Evolutionary conservation across 2,329 filamentous ascomycete genomes (phyloP), one percentile per base, ranked within the genome.

Genomic region (Fusarium coffeatum): DNA sequence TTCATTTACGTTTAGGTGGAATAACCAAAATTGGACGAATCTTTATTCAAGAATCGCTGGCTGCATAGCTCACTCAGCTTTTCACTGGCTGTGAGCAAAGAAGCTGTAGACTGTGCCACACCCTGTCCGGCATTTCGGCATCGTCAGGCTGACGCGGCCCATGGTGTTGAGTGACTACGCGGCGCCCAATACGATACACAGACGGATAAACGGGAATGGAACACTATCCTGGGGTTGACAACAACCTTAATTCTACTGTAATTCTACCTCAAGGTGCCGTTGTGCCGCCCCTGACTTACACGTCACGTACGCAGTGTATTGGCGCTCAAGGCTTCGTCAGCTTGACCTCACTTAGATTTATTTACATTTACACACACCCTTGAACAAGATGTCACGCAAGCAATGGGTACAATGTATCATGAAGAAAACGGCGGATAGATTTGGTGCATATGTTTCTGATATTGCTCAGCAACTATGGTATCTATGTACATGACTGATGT

Each of bases 61-160:
- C 20, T 12, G 25, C 12, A 12, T 16, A 51, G 23, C 22, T 25
- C 16, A 9, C 22, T 25, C 16, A 9, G n/a, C 8, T 20, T 37
- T n/a, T n/a, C 18, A 22, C 49, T 53, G n/a, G 23, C 12, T 28
- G 34, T 18, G 15, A 34, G 23, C n/a, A 37, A 53, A 28, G 16
- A 25, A 42, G 34, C 13, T 40, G 49, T 20, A 28, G 49, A 23
- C 50, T 49, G 51, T 55, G 40, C 59, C 45, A 61, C 68, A 56
- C 61, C 68, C 63, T 55, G 48, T 25, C 55, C 59, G 62, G 66
- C 69, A 55, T 62, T 58, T 68, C 59, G 68, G 62, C 68, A 71
- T 61, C 50, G 51, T 47, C 40, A 59, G 41, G 72, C 69, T 74
- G 72, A 74, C 72, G 72, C 68, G 72, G 72, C 72, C 71, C 43